A percentile compares a stretch with the other conserved stretches of the same genome.
phyloP scores from a whole-genome alignment of 805 yeast species.

The Isabelozyma gotoi region DNA sequence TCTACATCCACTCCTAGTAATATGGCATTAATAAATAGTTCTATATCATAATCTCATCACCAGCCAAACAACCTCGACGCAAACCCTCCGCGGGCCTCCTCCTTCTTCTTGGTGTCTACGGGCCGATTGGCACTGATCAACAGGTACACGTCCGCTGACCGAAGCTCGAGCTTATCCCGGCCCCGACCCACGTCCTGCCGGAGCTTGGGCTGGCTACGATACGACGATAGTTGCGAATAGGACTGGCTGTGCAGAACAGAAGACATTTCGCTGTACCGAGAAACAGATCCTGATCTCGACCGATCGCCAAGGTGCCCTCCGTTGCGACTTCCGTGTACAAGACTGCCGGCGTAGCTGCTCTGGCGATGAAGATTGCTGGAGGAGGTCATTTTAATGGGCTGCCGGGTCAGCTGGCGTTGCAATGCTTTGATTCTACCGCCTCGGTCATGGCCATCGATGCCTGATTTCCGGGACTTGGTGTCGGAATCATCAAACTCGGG shows the following conservation, averaged over 20 bases:
- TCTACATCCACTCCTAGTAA: conserved; percentile 1
- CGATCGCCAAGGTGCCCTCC: conserved; percentile 1
- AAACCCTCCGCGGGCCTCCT: conserved; percentile 10
- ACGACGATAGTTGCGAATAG: too few species aligned
- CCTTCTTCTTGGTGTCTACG: background rate
- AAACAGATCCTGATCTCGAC: conserved; percentile 1
- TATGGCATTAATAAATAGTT: conserved; percentile 4
- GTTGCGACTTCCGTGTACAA: conserved; percentile 4
- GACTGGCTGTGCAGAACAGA: background rate
- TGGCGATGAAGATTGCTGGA: conserved; percentile 2
- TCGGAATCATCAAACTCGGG: conserved; percentile 9
- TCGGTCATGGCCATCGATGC: background rate
- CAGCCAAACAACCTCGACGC: conserved; percentile 41
- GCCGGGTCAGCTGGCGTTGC: conserved; percentile 11
- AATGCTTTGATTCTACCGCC: conserved; percentile 1
- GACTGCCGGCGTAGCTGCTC: conserved; percentile 7
- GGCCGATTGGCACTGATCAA: conserved; percentile 7
- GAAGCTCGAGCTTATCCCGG: conserved; percentile 4
- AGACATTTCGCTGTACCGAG: conserved; percentile 2
- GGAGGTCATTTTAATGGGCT: conserved; percentile 2
- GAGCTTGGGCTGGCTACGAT: background rate
- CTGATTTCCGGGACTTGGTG: background rate
- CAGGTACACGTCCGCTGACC: conserved; percentile 10
- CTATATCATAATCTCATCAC: conserved; percentile 15
- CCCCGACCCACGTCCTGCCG: too few species aligned